These are phyloP conservation scores for Magnolia sinica DNA, from an alignment of 164 flowering plant species.

Conservation along the genomic window DNA sequence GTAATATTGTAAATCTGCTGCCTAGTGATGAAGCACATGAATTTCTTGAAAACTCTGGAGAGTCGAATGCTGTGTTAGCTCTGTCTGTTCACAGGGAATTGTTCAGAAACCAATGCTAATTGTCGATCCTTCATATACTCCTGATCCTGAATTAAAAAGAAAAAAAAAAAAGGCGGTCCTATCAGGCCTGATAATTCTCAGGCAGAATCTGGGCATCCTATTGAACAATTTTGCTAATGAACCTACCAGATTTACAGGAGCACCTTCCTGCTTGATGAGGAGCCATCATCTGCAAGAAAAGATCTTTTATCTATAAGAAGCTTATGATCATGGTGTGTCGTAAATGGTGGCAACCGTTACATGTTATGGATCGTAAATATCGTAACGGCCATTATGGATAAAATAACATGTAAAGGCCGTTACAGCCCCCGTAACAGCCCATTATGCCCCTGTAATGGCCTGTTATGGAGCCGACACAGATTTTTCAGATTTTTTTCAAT, in stretches of 20 bases:
- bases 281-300: slow-evolving; percentile 34
- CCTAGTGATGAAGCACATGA: too few relatives aligned
- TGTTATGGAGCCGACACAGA: too few relatives aligned
- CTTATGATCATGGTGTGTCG: slow-evolving; percentile 20
- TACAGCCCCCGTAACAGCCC: too few relatives aligned
- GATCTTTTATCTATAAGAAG: slow-evolving; percentile 38
- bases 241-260: slow-evolving; percentile 13
- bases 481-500: too few relatives aligned
- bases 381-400: too few relatives aligned
- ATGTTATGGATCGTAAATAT: too few relatives aligned
- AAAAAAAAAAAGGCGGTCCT: slow-evolving; percentile 3
- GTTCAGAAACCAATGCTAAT: not conserved
- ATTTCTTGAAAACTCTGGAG: too few relatives aligned
- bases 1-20: too few relatives aligned
- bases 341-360: too few relatives aligned
- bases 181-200: slow-evolving; percentile 10
- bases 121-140: slow-evolving; percentile 4
- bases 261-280: slow-evolving; percentile 89
- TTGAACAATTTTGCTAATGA: slow-evolving; percentile 48
- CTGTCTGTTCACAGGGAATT: slow-evolving; percentile 20
- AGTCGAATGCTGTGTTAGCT: too few relatives aligned
- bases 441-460: too few relatives aligned
- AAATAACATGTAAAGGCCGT: too few relatives aligned
- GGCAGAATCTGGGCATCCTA: slow-evolving; percentile 23
- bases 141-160: slow-evolving; percentile 15